Base-by-base conservation (phyloP, 2,329 filamentous ascomycete species). In the Fusarium chlamydosporum region DNA sequence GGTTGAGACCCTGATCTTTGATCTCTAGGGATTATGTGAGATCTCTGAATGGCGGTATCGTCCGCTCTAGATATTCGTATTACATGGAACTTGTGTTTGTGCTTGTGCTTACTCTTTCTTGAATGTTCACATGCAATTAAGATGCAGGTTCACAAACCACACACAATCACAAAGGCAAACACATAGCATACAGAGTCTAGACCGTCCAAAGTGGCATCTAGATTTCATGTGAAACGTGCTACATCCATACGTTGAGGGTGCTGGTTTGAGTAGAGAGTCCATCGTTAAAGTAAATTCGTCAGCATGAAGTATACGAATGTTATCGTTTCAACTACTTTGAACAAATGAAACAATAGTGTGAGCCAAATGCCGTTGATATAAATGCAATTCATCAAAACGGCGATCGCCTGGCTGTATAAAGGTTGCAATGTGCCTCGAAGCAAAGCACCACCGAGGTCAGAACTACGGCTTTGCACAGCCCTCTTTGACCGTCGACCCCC, bases 1-100 rank as follows among this genome's bases (percentile, higher is more conserved):
- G 13, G 16, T 33, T 7, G n/a, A n/a, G 23, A 27, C 23, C 23
- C 29, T 37, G 26, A n/a, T 27, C 31, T 33, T 27, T 23, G 13
- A 31, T 52, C 13, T 18, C 20, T 13, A 10, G 2, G 26, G 27
- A n/a, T 37, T 42, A 51, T 46, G 55, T 60, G 35, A 60, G 43
- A 33, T 18, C 29, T 38, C n/a, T 37, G 18, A 60, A 51, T 18
- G 20, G 18, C 31, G 46, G 18, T 31, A 38, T 50, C 26, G 11
- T 40, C 47, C 26, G 42, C n/a, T 20, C 54, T 18, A 6, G 18
- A 50, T 51, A 31, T 60, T 59, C 29, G 54, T 41, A 59, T 35
- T n/a, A 35, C 42, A n/a, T 11, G 35, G 29, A 16, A 8, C 26
- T 7, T 27, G 16, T 40, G 23, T 5, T 5, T 23, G 23, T 23